Conservation (phyloP, 2,329 filamentous ascomycete genomes). For the Cladosporium sp. region DNA sequence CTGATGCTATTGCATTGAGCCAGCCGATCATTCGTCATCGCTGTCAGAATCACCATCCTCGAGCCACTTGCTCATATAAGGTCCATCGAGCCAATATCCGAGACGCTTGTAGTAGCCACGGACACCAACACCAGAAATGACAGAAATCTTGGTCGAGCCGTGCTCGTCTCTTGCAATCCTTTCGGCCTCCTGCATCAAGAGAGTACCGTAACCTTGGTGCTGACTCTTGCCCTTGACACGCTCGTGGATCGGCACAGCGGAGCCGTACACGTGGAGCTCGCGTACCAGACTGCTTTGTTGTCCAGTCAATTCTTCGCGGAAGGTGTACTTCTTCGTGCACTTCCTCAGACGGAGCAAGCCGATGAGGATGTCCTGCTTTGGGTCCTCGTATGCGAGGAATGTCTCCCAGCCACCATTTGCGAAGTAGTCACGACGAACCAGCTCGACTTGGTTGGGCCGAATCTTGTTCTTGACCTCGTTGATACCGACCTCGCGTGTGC, state of each 20-base stretch:
- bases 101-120: conserved; percentile 91
- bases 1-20: conserved; percentile 13
- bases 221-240: conserved; percentile 95
- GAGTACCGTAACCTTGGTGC: conserved; percentile 92
- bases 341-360: conserved; percentile 83
- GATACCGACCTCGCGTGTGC: conserved; percentile 93
- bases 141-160: conserved; percentile 86
- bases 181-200: conserved; percentile 97
- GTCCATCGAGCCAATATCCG: conserved; percentile 89
- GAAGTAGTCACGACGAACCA: conserved; percentile 86
- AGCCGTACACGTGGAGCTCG: conserved; percentile 94
- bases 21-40: conserved; percentile 24
- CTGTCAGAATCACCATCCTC: conserved; percentile 25
- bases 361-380: conserved; percentile 96
- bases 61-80: conserved; percentile 55
- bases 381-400: conserved; percentile 95
- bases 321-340: conserved; percentile 88
- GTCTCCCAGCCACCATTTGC: conserved; percentile 99
- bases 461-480: conserved; percentile 99
- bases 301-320: conserved; percentile 76
- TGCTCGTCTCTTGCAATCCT: conserved; percentile 92
- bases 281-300: conserved; percentile 90
- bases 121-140: conserved; percentile 97
- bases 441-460: conserved; percentile 88
- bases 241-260: conserved; percentile 94